Evolutionary conservation across 2,329 filamentous ascomycete species (phyloP).

Genomic region (Boeremia lycopersici): DNA sequence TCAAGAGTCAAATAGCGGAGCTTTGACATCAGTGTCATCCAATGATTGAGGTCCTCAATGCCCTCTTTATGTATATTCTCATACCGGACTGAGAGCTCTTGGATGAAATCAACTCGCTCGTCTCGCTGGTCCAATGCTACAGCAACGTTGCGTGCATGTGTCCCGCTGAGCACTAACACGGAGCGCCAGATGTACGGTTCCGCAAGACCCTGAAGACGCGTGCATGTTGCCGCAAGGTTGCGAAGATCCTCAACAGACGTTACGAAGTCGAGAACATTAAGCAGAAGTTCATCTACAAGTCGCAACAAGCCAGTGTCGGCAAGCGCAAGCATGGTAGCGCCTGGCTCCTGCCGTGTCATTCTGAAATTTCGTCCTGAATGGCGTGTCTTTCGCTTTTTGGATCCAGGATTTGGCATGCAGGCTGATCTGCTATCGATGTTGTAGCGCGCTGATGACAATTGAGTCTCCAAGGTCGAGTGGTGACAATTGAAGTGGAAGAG

Average conservation of each 20-base stretch:
- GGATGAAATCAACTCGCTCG: slow-evolving; percentile 30
- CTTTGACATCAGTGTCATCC: slow-evolving; percentile 34
- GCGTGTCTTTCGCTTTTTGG: slow-evolving; percentile 39
- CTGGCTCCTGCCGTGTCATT: slow-evolving; percentile 25
- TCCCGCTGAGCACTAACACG: slow-evolving; percentile 34
- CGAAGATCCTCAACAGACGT: slow-evolving; percentile 29
- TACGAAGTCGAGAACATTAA: slow-evolving; percentile 43
- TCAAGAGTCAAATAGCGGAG: slow-evolving; percentile 42
- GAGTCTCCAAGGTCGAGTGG: not conserved
- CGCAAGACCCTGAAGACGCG: slow-evolving; percentile 35
- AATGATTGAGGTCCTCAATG: slow-evolving; percentile 39
- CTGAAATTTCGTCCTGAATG: slow-evolving; percentile 33
- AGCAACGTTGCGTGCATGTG: slow-evolving; percentile 32
- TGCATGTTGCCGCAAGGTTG: slow-evolving; percentile 40
- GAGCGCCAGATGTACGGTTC: slow-evolving; percentile 45
- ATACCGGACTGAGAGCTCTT: slow-evolving; percentile 41
- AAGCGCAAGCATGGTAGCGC: slow-evolving; percentile 20
- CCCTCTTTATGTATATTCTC: slow-evolving; percentile 28
- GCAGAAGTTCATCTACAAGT: slow-evolving; percentile 44
- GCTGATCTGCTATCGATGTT: not conserved
- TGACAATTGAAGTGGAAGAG: not conserved
- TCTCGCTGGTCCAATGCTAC: slow-evolving; percentile 32
- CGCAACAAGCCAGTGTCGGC: slow-evolving; percentile 29
- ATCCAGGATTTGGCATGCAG: slow-evolving; percentile 33
- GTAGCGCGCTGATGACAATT: not conserved